phyloP scores from a whole-genome alignment of 768 basidiomycete genomes.

The Goffeauzyma gilvescens region DNA sequence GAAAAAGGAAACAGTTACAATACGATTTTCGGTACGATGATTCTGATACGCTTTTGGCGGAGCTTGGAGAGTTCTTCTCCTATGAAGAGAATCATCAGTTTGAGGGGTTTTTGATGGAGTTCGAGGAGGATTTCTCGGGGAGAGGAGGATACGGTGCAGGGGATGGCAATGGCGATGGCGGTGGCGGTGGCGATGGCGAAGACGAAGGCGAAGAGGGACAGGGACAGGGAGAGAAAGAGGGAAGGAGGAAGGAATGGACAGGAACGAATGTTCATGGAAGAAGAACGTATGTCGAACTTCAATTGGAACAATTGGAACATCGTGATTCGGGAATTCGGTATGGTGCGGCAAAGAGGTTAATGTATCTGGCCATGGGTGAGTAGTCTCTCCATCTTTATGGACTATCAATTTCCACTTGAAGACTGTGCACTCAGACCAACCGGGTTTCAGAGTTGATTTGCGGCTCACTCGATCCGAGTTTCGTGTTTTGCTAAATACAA shows the following conservation, averaged over 20 bases:
- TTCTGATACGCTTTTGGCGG: slow-evolving; percentile 85
- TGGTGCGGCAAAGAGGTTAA: slow-evolving; percentile 62
- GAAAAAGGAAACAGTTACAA: slow-evolving; percentile 20
- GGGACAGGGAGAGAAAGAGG: no score
- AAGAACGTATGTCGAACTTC: slow-evolving; percentile 53
- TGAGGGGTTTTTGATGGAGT: slow-evolving; percentile 66
- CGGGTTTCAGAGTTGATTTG: no score
- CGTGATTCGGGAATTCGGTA: slow-evolving; percentile 66
- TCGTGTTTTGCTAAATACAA: neutral
- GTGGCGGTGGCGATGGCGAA: no score
- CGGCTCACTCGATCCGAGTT: slow-evolving; percentile 6
- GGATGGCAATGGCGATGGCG: no score
- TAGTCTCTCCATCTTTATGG: slow-evolving; percentile 1
- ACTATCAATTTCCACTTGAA: no score
- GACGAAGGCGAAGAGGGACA: no score
- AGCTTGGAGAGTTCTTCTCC: slow-evolving; percentile 94
- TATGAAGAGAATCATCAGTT: slow-evolving; percentile 49
- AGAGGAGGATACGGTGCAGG: no score
- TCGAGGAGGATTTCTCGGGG: slow-evolving; percentile 46
- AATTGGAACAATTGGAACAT: slow-evolving; percentile 75
- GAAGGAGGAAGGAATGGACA: no score
- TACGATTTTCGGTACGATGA: slow-evolving; percentile 92
- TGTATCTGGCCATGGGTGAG: slow-evolving; percentile 82
- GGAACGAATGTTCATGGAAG: slow-evolving; percentile 45
- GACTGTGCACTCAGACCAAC: no score